A percentile compares a stretch with the other conserved stretches of the same genome.
Evolutionary conservation across 2,329 filamentous ascomycete species (phyloP).

Genomic region (Microsporum ferrugineum): DNA sequence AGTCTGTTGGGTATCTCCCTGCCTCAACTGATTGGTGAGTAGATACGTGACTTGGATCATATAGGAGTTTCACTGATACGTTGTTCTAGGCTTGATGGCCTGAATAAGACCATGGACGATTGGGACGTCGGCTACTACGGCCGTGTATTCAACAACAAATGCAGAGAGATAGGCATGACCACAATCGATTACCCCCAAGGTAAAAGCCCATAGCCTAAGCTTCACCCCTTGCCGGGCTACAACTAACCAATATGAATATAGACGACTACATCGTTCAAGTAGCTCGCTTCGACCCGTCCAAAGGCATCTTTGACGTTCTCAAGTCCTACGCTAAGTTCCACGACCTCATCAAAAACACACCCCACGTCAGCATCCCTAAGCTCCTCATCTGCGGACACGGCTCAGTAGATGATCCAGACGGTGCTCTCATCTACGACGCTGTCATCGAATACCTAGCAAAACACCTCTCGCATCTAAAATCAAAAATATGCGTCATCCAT

Average conservation of each 20-base stretch:
- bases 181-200: constrained; percentile 30
- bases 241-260: constrained; percentile 17
- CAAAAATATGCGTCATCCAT: constrained; percentile 63
- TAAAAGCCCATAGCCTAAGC: constrained; percentile 7
- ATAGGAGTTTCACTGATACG: not conserved
- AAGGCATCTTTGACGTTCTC: constrained; percentile 68
- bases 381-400: constrained; percentile 68
- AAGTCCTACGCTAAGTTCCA: constrained; percentile 64
- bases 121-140: constrained; percentile 66
- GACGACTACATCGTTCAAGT: constrained; percentile 69
- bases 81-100: constrained; percentile 52
- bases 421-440: constrained; percentile 58
- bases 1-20: constrained; percentile 63
- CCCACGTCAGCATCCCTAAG: constrained; percentile 50
- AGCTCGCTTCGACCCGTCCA: constrained; percentile 71
- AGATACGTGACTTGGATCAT: not conserved
- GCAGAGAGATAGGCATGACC: constrained; percentile 44
- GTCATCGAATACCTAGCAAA: constrained; percentile 56
- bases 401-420: constrained; percentile 71
- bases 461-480: constrained; percentile 49
- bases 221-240: constrained; percentile 31
- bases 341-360: constrained; percentile 41
- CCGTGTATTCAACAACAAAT: constrained; percentile 57
- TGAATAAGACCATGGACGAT: constrained; percentile 62
- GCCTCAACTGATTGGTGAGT: constrained; percentile 66